These are phyloP conservation scores for Talaromyces rugulosus DNA, from an alignment of 2,329 filamentous ascomycete species.

Conservation along the genomic window DNA sequence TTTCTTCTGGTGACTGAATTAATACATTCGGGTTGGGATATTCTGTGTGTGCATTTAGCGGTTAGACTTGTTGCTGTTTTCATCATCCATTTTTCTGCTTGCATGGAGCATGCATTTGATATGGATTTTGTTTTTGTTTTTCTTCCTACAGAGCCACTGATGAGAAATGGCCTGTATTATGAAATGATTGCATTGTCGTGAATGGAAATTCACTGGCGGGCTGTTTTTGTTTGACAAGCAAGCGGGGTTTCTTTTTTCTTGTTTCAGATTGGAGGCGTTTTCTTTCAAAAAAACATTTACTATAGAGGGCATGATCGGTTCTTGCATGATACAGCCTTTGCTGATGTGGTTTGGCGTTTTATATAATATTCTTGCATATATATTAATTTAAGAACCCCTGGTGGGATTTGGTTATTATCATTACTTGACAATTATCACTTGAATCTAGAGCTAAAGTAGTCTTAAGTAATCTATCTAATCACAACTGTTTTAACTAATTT, in stretches of 20 bases:
- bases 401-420: background rate
- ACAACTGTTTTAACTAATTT: background rate
- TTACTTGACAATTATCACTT: background rate
- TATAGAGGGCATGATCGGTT: background rate
- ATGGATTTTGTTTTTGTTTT: background rate
- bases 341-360: background rate
- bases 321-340: background rate
- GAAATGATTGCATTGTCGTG: background rate
- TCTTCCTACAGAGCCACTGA: background rate
- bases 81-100: background rate
- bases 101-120: background rate
- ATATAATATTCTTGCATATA: background rate
- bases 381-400: background rate
- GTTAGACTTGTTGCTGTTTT: background rate
- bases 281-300: background rate
- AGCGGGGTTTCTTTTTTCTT: background rate
- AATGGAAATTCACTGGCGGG: background rate
- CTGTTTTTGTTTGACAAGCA: background rate
- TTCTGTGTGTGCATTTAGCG: conserved; percentile 1
- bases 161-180: background rate
- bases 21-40: background rate
- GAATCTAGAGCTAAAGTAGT: background rate
- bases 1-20: background rate
- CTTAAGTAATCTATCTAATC: background rate
- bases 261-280: background rate